Evolutionary conservation across 768 basidiomycete species (phyloP).

Genomic region (Auricularia sp.): DNA sequence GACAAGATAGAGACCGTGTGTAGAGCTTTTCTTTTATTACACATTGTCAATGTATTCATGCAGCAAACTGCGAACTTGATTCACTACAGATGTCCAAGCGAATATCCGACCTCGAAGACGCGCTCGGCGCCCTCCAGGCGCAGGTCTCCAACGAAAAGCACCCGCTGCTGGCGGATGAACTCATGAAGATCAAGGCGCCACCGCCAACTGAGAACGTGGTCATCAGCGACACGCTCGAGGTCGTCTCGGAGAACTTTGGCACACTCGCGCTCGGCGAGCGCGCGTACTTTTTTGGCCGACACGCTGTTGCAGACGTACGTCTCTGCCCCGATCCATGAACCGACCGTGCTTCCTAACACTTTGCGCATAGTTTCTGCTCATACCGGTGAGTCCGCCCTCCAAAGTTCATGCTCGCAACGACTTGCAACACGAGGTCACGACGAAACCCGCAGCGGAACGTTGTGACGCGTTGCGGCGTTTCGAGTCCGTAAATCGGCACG

Average conservation of each 20-base stretch:
- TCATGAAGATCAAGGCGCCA: slow-evolving; percentile 61
- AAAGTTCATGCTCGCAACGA: too few species aligned
- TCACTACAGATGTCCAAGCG: not conserved
- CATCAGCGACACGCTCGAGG: not conserved
- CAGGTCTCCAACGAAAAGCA: slow-evolving; percentile 40
- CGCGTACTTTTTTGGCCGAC: not conserved
- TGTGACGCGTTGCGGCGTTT: too few species aligned
- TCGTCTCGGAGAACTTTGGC: not conserved
- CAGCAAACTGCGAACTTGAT: too few species aligned
- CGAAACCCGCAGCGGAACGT: too few species aligned
- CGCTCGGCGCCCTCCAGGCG: slow-evolving; percentile 47
- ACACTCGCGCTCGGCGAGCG: not conserved
- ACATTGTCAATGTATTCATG: too few species aligned
- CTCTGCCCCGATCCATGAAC: too few species aligned
- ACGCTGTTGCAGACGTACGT: not conserved
- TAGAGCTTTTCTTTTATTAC: not conserved
- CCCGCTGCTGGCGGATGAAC: slow-evolving; percentile 61
- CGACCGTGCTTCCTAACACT: too few species aligned
- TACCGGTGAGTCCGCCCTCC: too few species aligned
- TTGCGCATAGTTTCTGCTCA: too few species aligned
- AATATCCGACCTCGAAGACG: slow-evolving; percentile 55
- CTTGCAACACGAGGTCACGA: too few species aligned
- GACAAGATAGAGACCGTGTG: not conserved
- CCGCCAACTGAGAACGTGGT: not conserved
- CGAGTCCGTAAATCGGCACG: too few species aligned